A percentile compares a stretch with the other conserved stretches of the same genome.
These are phyloP conservation scores for Apophysomyces ossiformis DNA, from an alignment of 371 early-diverging fungal species.

Conservation along the genomic window DNA sequence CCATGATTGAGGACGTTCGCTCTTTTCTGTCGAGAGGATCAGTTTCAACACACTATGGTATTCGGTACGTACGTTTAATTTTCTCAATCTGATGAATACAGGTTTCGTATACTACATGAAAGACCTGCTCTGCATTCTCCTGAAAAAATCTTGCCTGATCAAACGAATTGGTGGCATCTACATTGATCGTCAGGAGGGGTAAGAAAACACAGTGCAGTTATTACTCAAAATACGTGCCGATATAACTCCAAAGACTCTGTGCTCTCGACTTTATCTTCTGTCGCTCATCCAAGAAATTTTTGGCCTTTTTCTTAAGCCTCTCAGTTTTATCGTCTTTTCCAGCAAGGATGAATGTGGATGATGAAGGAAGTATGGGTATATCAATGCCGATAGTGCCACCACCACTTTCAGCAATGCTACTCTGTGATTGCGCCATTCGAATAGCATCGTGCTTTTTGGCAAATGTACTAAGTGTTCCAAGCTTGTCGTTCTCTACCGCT, in stretches of 20 bases:
- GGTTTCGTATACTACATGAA: conserved; percentile 69
- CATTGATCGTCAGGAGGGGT: conserved; percentile 12
- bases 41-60: neutral
- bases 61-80: conserved; percentile 62
- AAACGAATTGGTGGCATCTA: conserved; percentile 73
- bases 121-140: conserved; percentile 76
- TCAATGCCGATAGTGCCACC: conserved; percentile 48
- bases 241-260: conserved; percentile 68
- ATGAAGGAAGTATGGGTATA: conserved; percentile 41
- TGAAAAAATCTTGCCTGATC: conserved; percentile 83
- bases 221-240: conserved; percentile 52
- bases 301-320: conserved; percentile 72
- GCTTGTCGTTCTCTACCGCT: conserved; percentile 11
- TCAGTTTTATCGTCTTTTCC: conserved; percentile 56
- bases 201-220: conserved; percentile 9
- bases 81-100: conserved; percentile 76
- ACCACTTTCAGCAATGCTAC: conserved; percentile 76
- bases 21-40: conserved; percentile 29
- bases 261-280: conserved; percentile 77
- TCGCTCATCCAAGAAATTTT: conserved; percentile 78
- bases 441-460: conserved; percentile 4
- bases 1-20: conserved; percentile 57
- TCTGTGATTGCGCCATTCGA: neutral
- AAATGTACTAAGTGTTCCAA: neutral
- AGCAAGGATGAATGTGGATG: conserved; percentile 44